A percentile compares a stretch with the other conserved stretches of the same genome.
phyloP scores from a whole-genome alignment of 2,329 filamentous ascomycete species.

The Aspergillus niger region DNA sequence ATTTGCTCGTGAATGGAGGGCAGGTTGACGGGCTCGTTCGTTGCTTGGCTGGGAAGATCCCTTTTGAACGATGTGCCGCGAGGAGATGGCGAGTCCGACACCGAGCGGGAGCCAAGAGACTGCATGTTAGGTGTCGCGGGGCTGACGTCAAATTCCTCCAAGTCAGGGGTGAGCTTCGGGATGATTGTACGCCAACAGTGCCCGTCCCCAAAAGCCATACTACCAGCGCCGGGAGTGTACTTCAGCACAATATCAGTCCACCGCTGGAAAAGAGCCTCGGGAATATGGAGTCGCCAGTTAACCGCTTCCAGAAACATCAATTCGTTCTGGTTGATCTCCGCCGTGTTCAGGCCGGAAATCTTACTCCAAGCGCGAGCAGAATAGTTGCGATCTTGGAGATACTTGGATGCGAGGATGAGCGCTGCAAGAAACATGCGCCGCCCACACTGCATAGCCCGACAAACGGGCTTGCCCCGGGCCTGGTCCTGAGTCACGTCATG shows the following conservation, averaged over 20 bases:
- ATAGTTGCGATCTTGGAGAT: constrained; percentile 96
- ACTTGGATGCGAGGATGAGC: constrained; percentile 94
- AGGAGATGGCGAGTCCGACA: constrained; percentile 35
- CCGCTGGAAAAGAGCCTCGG: constrained; percentile 81
- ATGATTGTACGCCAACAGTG: constrained; percentile 52
- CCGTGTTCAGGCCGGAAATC: constrained; percentile 91
- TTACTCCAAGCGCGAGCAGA: constrained; percentile 98
- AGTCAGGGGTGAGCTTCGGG: constrained; percentile 58
- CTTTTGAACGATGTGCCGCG: constrained; percentile 18
- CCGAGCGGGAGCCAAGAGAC: constrained; percentile 27
- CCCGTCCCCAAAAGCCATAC: constrained; percentile 38
- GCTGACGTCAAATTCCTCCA: constrained; percentile 51
- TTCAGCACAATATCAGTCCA: constrained; percentile 93
- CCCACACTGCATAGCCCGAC: constrained; percentile 86
- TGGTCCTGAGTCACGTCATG: constrained; percentile 87
- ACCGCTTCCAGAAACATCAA: constrained; percentile 87
- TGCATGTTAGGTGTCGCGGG: constrained; percentile 34
- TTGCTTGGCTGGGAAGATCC: constrained; percentile 15
- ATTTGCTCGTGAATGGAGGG: constrained; percentile 30
- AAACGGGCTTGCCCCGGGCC: constrained; percentile 68
- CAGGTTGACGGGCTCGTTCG: constrained; percentile 26
- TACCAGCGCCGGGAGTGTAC: constrained; percentile 65
- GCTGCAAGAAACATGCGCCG: constrained; percentile 96
- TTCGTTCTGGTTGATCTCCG: constrained; percentile 97
- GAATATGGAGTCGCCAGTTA: constrained; percentile 92